Evolutionary conservation across 2,329 filamentous ascomycete genomes (phyloP).

Genomic region (Fusarium phyllophilum): DNA sequence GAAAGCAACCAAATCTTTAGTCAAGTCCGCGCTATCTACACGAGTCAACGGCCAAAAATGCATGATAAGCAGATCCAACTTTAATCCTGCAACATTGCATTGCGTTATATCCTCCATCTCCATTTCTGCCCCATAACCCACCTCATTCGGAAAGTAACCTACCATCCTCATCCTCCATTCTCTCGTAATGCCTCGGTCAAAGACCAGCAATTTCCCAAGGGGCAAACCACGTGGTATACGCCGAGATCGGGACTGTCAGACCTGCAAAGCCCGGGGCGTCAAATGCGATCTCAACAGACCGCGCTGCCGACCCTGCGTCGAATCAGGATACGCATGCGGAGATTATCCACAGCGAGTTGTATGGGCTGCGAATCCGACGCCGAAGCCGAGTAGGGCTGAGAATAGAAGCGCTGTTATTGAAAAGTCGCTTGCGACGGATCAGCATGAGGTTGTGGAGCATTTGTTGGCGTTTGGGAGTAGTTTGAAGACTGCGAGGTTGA

Average conservation of each 20-base stretch:
- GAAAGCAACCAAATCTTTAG: conserved; percentile 4
- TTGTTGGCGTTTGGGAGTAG: conserved; percentile 40
- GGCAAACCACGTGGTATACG: conserved; percentile 45
- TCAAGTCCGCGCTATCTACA: not conserved
- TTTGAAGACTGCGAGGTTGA: conserved; percentile 30
- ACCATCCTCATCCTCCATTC: not conserved
- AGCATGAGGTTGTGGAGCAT: conserved; percentile 17
- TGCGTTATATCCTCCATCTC: not conserved
- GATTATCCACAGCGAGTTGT: conserved; percentile 48
- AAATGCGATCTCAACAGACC: conserved; percentile 46
- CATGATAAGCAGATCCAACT: not conserved
- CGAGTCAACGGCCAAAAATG: not conserved
- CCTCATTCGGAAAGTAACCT: conserved; percentile 21
- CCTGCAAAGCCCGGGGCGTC: conserved; percentile 40
- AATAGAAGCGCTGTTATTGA: not conserved
- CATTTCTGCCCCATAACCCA: not conserved
- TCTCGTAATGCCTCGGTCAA: conserved; percentile 6
- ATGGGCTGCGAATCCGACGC: conserved; percentile 37
- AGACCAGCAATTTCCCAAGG: conserved; percentile 9
- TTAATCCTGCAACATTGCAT: not conserved
- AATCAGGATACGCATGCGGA: conserved; percentile 45
- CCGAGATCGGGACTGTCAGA: conserved; percentile 44
- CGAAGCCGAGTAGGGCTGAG: not conserved
- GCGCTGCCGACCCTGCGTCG: conserved; percentile 40
- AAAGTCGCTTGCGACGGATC: conserved; percentile 2